These are phyloP conservation scores for Arachis hypogaea DNA, from an alignment of 306 rosid genomes.

Conservation along the genomic window DNA sequence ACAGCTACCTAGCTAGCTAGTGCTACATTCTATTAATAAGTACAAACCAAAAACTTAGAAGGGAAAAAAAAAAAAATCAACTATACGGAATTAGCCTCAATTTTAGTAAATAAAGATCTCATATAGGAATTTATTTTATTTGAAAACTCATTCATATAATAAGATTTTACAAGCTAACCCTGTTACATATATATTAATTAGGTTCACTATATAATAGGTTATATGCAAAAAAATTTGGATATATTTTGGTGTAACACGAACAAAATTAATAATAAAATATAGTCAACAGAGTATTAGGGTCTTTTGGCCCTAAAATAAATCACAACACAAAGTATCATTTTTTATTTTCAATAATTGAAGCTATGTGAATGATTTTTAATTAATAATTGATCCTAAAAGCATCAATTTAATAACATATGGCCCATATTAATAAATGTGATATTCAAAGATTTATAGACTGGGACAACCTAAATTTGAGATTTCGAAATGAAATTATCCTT, in stretches of 20 bases:
- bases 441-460: neutral
- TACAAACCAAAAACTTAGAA: too few relatives aligned
- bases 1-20: too few relatives aligned
- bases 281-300: too few relatives aligned
- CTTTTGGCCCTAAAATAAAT: too few relatives aligned
- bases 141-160: neutral
- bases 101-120: neutral
- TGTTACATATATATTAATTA: neutral
- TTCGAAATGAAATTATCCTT: neutral
- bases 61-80: too few relatives aligned
- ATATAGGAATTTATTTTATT: neutral
- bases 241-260: too few relatives aligned
- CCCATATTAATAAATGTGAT: neutral
- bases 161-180: neutral
- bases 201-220: neutral
- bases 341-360: constrained; percentile 9
- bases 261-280: too few relatives aligned
- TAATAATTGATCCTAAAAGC: neutral
- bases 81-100: too few relatives aligned
- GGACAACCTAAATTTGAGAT: neutral
- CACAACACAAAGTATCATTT: too few relatives aligned
- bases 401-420: constrained; percentile 1
- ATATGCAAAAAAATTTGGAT: too few relatives aligned
- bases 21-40: too few relatives aligned
- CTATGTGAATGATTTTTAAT: neutral